phyloP scores from a whole-genome alignment of 257 asterid genomes.

The Solanum commersonii region DNA sequence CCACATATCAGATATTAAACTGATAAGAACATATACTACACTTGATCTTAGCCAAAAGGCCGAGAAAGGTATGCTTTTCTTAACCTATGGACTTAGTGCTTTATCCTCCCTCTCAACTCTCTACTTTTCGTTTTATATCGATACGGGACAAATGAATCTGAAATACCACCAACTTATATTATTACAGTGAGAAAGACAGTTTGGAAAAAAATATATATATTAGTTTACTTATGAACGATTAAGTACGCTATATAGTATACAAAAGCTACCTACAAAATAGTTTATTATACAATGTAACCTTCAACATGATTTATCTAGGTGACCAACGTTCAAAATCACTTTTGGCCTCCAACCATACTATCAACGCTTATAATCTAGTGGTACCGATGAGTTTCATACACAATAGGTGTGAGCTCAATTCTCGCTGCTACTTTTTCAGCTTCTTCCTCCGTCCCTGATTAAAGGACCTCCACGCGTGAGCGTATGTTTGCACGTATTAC shows the following conservation, averaged over 20 bases:
- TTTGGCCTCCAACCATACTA: neutral
- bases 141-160: neutral
- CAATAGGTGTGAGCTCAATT: neutral
- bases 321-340: neutral
- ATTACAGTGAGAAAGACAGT: neutral
- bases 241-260: neutral
- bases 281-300: neutral
- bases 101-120: too few relatives aligned
- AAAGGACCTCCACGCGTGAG: too few relatives aligned
- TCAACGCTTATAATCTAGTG: neutral
- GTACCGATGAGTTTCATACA: neutral
- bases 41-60: slow-evolving; percentile 75
- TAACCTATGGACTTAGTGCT: accelerated
- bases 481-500: too few relatives aligned
- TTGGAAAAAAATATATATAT: too few relatives aligned
- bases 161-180: neutral
- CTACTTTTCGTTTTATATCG: neutral
- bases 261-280: neutral
- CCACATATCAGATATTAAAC: slow-evolving; percentile 61
- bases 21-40: slow-evolving; percentile 81
- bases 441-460: too few relatives aligned
- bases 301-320: neutral
- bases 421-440: too few relatives aligned
- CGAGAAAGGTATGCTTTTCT: slow-evolving; percentile 48
- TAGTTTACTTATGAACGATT: neutral